Evolutionary conservation across 2,329 filamentous ascomycete genomes (phyloP).

Genomic region (Pestalotiopsis sp.): DNA sequence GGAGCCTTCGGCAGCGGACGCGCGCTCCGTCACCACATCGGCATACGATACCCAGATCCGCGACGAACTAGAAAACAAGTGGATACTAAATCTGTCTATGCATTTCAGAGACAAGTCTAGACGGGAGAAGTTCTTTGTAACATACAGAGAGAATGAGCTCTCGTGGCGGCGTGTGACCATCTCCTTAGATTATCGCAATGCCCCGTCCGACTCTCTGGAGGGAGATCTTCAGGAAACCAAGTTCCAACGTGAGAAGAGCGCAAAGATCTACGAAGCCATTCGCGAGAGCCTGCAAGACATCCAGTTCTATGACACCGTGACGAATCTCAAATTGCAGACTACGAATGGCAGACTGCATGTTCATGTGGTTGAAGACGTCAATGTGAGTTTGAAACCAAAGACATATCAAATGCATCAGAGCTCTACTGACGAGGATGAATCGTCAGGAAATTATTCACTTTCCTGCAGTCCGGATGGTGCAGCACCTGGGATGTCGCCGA

Average conservation of each 20-base stretch:
- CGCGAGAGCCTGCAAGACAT: constrained; percentile 91
- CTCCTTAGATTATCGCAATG: constrained; percentile 87
- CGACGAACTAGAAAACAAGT: constrained; percentile 81
- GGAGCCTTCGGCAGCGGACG: constrained; percentile 37
- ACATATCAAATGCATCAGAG: background rate
- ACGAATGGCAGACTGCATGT: constrained; percentile 87
- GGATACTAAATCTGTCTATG: constrained; percentile 98
- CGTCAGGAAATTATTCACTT: constrained; percentile 82
- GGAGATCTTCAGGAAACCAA: constrained; percentile 75
- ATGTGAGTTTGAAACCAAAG: constrained; percentile 49
- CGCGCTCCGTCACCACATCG: constrained; percentile 51
- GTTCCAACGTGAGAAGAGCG: constrained; percentile 89
- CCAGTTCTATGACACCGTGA: constrained; percentile 94
- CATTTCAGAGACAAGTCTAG: constrained; percentile 92
- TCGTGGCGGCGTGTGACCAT: constrained; percentile 88
- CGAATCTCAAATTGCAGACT: constrained; percentile 92
- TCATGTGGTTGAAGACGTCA: constrained; percentile 95
- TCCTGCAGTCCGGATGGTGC: constrained; percentile 72
- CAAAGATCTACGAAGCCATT: constrained; percentile 92
- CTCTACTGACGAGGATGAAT: constrained; percentile 4
- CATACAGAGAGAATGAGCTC: constrained; percentile 79
- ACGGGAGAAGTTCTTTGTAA: constrained; percentile 97
- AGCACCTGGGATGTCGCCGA: constrained; percentile 68
- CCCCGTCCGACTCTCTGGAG: constrained; percentile 81
- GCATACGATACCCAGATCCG: constrained; percentile 68